phyloP scores from a whole-genome alignment of 1,284 basidiomycete genomes.

The Ustilago vetiveriae region DNA sequence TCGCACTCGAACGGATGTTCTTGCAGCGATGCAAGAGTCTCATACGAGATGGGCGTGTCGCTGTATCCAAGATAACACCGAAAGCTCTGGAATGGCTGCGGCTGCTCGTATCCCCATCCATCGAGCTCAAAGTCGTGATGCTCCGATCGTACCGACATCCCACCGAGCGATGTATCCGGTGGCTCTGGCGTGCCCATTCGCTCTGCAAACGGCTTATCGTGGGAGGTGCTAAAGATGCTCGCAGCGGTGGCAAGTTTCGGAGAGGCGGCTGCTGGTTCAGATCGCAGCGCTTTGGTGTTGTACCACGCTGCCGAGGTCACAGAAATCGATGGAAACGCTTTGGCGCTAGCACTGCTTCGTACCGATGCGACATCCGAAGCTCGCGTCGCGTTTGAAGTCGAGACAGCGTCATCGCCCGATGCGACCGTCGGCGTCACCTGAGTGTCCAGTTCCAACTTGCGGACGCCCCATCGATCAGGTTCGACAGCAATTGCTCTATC shows the following conservation, averaged over 20 bases:
- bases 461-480: not conserved
- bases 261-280: constrained; percentile 11
- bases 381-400: not conserved
- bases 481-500: not conserved
- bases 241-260: constrained; percentile 18
- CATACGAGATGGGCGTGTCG: constrained; percentile 16
- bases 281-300: constrained; percentile 37
- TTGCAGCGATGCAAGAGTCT: constrained; percentile 15
- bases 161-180: constrained; percentile 22
- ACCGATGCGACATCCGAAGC: constrained; percentile 28
- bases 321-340: constrained; percentile 52
- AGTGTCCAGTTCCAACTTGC: not conserved
- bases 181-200: constrained; percentile 2
- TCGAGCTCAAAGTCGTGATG: constrained; percentile 53
- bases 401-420: not conserved
- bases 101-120: constrained; percentile 45
- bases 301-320: constrained; percentile 55
- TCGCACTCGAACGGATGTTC: constrained; percentile 6
- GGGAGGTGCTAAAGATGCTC: constrained; percentile 10
- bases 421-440: not conserved
- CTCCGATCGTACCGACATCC: constrained; percentile 21
- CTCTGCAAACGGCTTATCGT: constrained; percentile 1
- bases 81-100: constrained; percentile 27
- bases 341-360: constrained; percentile 28
- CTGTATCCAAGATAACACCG: constrained; percentile 22